Evolutionary conservation across 2,329 filamentous ascomycete genomes (phyloP).

Genomic region (Alternaria sp.): DNA sequence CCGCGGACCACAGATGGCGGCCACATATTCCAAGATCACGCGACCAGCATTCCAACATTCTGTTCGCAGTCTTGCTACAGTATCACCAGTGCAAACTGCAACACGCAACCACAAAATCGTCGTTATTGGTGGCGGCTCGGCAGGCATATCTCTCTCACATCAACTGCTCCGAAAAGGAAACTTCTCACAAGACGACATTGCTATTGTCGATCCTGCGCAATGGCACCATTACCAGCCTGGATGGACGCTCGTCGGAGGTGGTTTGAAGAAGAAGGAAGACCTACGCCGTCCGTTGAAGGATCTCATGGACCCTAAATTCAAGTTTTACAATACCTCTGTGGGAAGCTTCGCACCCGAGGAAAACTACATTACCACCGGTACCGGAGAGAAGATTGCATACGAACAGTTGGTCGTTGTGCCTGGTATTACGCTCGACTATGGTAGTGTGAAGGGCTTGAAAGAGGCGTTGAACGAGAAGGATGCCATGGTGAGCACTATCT

Average conservation of each 20-base stretch:
- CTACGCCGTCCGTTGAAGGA: constrained; percentile 60
- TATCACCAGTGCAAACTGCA: constrained; percentile 39
- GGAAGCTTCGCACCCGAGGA: constrained; percentile 62
- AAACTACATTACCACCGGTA: constrained; percentile 64
- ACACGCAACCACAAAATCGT: constrained; percentile 68
- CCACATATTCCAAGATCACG: constrained; percentile 2
- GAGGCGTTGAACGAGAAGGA: constrained; percentile 49
- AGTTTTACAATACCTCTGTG: constrained; percentile 66
- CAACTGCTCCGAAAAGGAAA: constrained; percentile 69
- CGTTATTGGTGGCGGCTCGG: constrained; percentile 71
- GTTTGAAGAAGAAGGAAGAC: constrained; percentile 69
- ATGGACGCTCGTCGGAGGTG: constrained; percentile 73
- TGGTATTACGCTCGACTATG: constrained; percentile 43
- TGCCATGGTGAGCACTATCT: constrained; percentile 49
- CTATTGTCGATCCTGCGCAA: constrained; percentile 68
- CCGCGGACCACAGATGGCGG: background rate
- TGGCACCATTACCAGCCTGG: constrained; percentile 75
- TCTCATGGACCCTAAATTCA: constrained; percentile 67
- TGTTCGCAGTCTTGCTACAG: constrained; percentile 32
- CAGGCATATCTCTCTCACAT: constrained; percentile 71
- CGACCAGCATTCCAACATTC: constrained; percentile 3
- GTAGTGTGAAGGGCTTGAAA: constrained; percentile 42
- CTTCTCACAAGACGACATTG: constrained; percentile 68
- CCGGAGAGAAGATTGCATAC: constrained; percentile 66
- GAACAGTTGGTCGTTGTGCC: constrained; percentile 71